Evolutionary conservation across 176 grass and related monocot species (phyloP).

Genomic region (Zoysia japonica): DNA sequence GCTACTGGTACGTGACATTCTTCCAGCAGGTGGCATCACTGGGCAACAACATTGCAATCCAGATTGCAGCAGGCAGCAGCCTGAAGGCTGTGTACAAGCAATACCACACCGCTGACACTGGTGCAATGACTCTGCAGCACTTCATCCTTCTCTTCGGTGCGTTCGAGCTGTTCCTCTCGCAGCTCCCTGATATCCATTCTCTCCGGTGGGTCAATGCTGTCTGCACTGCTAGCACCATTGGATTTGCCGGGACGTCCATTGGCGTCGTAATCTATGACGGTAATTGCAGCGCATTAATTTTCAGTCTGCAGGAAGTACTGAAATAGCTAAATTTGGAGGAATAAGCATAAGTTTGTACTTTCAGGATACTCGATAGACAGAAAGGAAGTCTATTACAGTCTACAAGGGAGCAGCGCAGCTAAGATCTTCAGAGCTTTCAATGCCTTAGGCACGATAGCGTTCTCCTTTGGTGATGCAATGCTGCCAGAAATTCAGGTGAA

Average conservation of each 20-base stretch:
- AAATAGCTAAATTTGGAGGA: neutral
- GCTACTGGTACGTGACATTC: slow-evolving; percentile 66
- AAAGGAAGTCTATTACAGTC: slow-evolving; percentile 46
- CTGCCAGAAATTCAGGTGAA: slow-evolving; percentile 80
- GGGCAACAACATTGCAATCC: slow-evolving; percentile 84
- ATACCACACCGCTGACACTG: slow-evolving; percentile 13
- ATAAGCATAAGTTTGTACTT: neutral
- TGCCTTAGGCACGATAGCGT: slow-evolving; percentile 71
- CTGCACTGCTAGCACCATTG: slow-evolving; percentile 74
- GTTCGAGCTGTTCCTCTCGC: slow-evolving; percentile 69
- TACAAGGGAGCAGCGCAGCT: slow-evolving; percentile 50
- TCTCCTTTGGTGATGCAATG: slow-evolving; percentile 92
- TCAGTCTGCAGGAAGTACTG: neutral
- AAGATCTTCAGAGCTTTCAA: slow-evolving; percentile 73
- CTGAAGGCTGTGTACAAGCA: slow-evolving; percentile 76
- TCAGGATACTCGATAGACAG: slow-evolving; percentile 53
- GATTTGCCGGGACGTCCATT: slow-evolving; percentile 67
- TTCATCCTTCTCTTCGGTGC: slow-evolving; percentile 78
- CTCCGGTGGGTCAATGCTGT: slow-evolving; percentile 76
- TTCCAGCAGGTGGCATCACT: slow-evolving; percentile 82
- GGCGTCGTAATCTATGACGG: slow-evolving; percentile 63
- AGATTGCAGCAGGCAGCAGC: slow-evolving; percentile 85
- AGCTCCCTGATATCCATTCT: slow-evolving; percentile 79
- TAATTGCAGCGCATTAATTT: slow-evolving; percentile 29
- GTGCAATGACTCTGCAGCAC: slow-evolving; percentile 58